Conservation (phyloP, 805 yeast genomes). For the Ogataea methylovora region DNA sequence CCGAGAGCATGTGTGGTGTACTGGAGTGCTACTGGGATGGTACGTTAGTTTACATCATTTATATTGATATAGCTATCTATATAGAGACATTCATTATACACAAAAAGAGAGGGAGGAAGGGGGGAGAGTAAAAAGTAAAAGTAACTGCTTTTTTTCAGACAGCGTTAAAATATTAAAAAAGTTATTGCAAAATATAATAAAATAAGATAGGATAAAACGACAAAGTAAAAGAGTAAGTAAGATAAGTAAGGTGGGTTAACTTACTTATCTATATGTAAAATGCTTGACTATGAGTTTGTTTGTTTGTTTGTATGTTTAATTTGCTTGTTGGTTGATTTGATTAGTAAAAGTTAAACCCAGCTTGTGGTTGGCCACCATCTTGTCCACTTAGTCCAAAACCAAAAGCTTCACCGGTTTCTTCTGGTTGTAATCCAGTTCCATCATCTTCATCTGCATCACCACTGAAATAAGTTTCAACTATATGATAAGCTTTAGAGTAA, state of each 20-base stretch:
- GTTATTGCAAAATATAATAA: not conserved
- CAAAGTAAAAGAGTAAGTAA: not conserved
- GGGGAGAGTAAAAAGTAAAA: not conserved
- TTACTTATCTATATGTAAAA: too few species aligned
- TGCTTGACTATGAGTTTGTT: too few species aligned
- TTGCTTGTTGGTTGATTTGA: too few species aligned
- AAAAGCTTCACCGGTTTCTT: conserved; percentile 69
- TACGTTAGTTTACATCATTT: too few species aligned
- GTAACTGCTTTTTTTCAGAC: not conserved
- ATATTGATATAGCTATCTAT: too few species aligned
- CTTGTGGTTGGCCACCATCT: conserved; percentile 36
- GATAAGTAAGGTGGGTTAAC: not conserved
- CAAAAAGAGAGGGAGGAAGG: not conserved
- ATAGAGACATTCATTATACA: too few species aligned
- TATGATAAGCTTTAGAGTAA: conserved; percentile 82
- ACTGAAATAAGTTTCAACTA: conserved; percentile 86
- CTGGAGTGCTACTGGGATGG: too few species aligned
- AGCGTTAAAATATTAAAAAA: not conserved
- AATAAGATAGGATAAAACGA: not conserved
- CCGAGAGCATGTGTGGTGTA: too few species aligned
- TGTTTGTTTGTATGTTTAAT: too few species aligned
- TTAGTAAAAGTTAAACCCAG: conserved; percentile 41
- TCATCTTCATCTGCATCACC: conserved; percentile 71
- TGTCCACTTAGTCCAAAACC: conserved; percentile 72
- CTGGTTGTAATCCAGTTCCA: conserved; percentile 65